Percentiles rank a stretch among this genome's conserved stretches.
Conservation (phyloP, 2,329 filamentous ascomycete species). For the Phoma sp. region DNA sequence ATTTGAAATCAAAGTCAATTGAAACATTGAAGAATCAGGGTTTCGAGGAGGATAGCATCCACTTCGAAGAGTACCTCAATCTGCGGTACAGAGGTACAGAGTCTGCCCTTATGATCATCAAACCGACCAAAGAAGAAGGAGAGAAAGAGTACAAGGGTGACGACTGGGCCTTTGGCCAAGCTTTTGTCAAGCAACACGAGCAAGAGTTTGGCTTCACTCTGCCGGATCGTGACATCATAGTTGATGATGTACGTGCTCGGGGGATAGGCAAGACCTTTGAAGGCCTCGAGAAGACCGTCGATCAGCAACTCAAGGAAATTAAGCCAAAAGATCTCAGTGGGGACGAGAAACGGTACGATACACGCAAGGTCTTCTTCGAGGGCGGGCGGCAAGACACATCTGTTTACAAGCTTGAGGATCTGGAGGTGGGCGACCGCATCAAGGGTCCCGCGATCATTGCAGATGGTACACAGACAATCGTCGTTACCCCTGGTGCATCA, state of each 20-base stretch:
- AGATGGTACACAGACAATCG: conserved; percentile 89
- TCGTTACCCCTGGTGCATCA: conserved; percentile 78
- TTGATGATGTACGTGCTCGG: conserved; percentile 86
- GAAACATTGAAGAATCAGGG: conserved; percentile 75
- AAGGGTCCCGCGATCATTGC: conserved; percentile 84
- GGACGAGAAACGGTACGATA: conserved; percentile 69
- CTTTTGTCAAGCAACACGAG: conserved; percentile 85
- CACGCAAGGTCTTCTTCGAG: conserved; percentile 80
- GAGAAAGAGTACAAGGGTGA: conserved; percentile 66
- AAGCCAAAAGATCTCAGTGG: conserved; percentile 63
- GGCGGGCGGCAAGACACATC: conserved; percentile 78
- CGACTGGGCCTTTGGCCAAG: conserved; percentile 81
- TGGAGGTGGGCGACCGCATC: conserved; percentile 74
- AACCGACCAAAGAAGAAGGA: conserved; percentile 68
- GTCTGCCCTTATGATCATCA: conserved; percentile 87
- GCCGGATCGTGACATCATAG: conserved; percentile 81
- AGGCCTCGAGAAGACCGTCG: conserved; percentile 79
- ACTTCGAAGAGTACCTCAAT: conserved; percentile 91
- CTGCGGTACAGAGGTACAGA: conserved; percentile 92
- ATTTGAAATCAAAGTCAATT: conserved; percentile 77
- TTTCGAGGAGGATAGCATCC: conserved; percentile 74
- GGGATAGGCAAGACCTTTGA: conserved; percentile 89
- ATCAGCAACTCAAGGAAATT: conserved; percentile 78
- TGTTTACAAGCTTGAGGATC: conserved; percentile 79
- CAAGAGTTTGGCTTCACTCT: conserved; percentile 94